Percentiles rank a stretch among this genome's conserved stretches.
These are phyloP conservation scores for Albifimbria verrucaria DNA, from an alignment of 2,329 filamentous ascomycete species.

Conservation along the genomic window DNA sequence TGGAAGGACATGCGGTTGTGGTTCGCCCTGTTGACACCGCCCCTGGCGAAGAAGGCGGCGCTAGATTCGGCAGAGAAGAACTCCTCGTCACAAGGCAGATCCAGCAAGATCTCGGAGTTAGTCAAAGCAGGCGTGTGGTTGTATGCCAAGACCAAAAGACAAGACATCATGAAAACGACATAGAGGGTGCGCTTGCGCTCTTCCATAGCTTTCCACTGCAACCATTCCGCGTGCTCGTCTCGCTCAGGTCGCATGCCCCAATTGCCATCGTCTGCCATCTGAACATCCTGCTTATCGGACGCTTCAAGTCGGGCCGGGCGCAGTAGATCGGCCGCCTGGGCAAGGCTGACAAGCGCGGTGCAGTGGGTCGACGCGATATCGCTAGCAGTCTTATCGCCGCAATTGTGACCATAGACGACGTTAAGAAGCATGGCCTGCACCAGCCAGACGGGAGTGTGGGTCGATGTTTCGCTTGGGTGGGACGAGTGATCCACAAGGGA, in stretches of 20 bases:
- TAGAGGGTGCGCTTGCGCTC: constrained; percentile 93
- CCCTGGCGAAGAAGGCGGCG: constrained; percentile 75
- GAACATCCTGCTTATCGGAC: constrained; percentile 49
- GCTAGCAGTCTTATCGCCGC: constrained; percentile 83
- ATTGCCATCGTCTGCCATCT: constrained; percentile 52
- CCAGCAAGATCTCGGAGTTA: constrained; percentile 87
- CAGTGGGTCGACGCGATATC: constrained; percentile 93
- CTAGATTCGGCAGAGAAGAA: constrained; percentile 81
- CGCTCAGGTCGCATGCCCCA: constrained; percentile 45
- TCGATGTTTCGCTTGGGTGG: constrained; percentile 54
- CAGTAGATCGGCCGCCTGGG: constrained; percentile 77
- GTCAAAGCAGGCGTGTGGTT: constrained; percentile 88
- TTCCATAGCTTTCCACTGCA: constrained; percentile 82
- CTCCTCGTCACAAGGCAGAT: constrained; percentile 90
- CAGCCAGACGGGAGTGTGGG: constrained; percentile 85
- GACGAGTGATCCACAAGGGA: constrained; percentile 43
- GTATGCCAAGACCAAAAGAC: constrained; percentile 85
- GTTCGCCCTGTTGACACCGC: constrained; percentile 66
- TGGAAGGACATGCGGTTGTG: constrained; percentile 76
- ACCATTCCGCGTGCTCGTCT: constrained; percentile 62
- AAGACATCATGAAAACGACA: constrained; percentile 86
- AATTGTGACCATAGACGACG: constrained; percentile 93
- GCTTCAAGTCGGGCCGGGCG: constrained; percentile 42
- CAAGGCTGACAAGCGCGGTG: constrained; percentile 84
- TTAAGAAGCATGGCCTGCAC: constrained; percentile 97